Percentiles rank a stretch among this genome's conserved stretches.
These are phyloP conservation scores for Phellopilus nigrolimitatus DNA, from an alignment of 1,284 basidiomycete species.

Conservation along the genomic window DNA sequence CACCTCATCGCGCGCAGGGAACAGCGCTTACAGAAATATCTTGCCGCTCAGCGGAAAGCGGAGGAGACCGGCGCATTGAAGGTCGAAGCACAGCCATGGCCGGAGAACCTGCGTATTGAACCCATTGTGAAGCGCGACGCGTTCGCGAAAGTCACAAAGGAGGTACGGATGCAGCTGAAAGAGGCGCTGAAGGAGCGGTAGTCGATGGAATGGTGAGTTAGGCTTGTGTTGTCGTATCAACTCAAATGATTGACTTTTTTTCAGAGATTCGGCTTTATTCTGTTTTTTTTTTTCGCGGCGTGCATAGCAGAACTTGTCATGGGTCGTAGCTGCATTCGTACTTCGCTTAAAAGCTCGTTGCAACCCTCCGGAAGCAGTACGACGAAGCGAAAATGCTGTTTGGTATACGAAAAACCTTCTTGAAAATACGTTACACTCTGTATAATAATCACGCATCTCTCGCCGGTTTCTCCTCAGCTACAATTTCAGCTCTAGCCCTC, in stretches of 20 bases:
- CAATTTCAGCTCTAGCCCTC: background rate
- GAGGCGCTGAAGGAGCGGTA: slow-evolving; percentile 18
- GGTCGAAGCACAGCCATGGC: slow-evolving; percentile 10
- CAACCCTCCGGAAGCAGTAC: too few relatives aligned
- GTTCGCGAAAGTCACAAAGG: slow-evolving; percentile 14
- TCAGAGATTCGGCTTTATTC: too few relatives aligned
- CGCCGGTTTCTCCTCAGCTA: background rate
- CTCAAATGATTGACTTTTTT: too few relatives aligned
- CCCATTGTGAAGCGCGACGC: slow-evolving; percentile 14
- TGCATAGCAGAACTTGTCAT: too few relatives aligned
- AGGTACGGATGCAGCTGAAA: slow-evolving; percentile 13
- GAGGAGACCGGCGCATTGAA: slow-evolving; percentile 3
- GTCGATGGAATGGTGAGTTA: background rate
- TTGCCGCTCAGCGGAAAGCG: background rate
- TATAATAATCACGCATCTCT: background rate
- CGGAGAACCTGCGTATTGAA: slow-evolving; percentile 18
- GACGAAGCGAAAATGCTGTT: too few relatives aligned
- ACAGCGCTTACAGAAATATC: background rate
- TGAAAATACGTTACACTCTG: background rate
- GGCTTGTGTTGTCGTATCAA: too few relatives aligned
- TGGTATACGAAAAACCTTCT: background rate
- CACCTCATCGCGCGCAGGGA: slow-evolving; percentile 14
- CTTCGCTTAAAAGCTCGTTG: too few relatives aligned
- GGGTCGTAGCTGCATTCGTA: too few relatives aligned
- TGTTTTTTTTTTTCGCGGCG: too few relatives aligned